These are phyloP conservation scores for Pseudocercospora crystallina DNA, from an alignment of 2,329 filamentous ascomycete genomes.

Conservation along the genomic window DNA sequence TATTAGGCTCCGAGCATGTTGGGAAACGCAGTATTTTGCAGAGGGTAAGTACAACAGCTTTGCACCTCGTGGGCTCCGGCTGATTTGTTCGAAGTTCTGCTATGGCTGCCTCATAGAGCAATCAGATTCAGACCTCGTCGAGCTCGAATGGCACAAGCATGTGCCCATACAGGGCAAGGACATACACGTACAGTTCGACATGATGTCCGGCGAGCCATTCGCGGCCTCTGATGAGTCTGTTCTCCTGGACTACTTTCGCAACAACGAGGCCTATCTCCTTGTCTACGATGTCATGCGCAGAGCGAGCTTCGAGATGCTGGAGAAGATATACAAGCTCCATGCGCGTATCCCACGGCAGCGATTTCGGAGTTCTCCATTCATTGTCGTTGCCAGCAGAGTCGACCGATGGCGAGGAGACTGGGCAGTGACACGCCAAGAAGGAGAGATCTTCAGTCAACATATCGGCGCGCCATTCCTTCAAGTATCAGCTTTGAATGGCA, in stretches of 20 bases:
- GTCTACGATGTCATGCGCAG: conserved; percentile 12
- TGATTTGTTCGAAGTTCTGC: conserved; percentile 8
- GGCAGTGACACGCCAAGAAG: conserved; percentile 7
- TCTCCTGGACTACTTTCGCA: conserved; percentile 5
- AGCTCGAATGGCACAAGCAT: conserved; percentile 17
- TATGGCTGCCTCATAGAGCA: conserved; percentile 12
- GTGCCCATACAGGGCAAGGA: conserved; percentile 13
- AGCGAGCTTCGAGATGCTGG: conserved; percentile 9
- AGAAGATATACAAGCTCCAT: conserved; percentile 2
- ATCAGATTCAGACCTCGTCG: neutral
- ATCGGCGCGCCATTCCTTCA: conserved; percentile 7
- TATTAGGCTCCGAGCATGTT: conserved; percentile 9
- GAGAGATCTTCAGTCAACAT: conserved; percentile 6
- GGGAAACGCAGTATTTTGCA: conserved; percentile 14
- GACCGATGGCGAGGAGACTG: conserved; percentile 15
- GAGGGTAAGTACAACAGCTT: conserved; percentile 1
- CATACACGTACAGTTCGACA: conserved; percentile 11
- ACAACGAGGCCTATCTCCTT: conserved; percentile 13
- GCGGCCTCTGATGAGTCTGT: conserved; percentile 1
- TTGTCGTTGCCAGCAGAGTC: conserved; percentile 10
- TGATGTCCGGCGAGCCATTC: conserved; percentile 2
- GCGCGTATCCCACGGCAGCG: conserved; percentile 8
- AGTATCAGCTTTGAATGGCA: conserved; percentile 14
- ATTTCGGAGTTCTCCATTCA: conserved; percentile 4
- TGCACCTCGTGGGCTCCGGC: neutral